Base-by-base conservation (phyloP, 208 protist genomes). In the Phytomonas francai region DNA sequence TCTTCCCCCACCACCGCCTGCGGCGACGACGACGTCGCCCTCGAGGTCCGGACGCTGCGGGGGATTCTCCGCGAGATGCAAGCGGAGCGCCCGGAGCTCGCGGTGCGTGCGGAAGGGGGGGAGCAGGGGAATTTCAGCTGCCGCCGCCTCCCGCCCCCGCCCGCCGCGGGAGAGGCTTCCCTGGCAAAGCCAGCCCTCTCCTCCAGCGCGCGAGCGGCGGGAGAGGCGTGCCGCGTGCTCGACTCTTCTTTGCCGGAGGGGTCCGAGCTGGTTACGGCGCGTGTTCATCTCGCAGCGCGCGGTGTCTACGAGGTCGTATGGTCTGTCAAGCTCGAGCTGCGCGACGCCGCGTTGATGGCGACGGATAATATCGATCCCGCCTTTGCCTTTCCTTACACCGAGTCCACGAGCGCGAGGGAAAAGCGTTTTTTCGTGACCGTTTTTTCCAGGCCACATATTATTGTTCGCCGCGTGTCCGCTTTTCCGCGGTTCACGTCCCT, bases 231-330 rank as follows among this genome's bases (percentile, higher is more conserved):
- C 2, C 2, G n/a, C n/a, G n/a, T n/a, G n/a, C n/a, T n/a, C n/a
- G n/a, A n/a, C n/a, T n/a, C n/a, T n/a, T n/a, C n/a, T n/a, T n/a
- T n/a, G n/a, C n/a, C n/a, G 12, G 68, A 65, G 22, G 0, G n/a
- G 32, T 79, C 73, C 51, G 66, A 49, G 61, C 57, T 63, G 22
- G 61, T 59, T 4, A 30, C 59, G 7, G 59, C 62, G 16, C 14
- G 59, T 0, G 54, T 28, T 31, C 71, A 73, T 16, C 77, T 78
- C 39, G 34, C 73, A 0, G 61, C 62, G 45, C 83, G 79, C 4
- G 81, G 82, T n/a, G 83, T 93, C 5, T 81, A 82, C 65, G 77
- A 81, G 22, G 75, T 91, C 16, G 65, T 73, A 39, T 93, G 88
- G 88, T 64, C 71, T 19, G 72, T 74, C 36, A 67, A 62, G 12